A percentile compares a stretch with the other conserved stretches of the same genome.
phyloP scores from a whole-genome alignment of 352 stramenopile genomes.

The Globisporangium splendens region DNA sequence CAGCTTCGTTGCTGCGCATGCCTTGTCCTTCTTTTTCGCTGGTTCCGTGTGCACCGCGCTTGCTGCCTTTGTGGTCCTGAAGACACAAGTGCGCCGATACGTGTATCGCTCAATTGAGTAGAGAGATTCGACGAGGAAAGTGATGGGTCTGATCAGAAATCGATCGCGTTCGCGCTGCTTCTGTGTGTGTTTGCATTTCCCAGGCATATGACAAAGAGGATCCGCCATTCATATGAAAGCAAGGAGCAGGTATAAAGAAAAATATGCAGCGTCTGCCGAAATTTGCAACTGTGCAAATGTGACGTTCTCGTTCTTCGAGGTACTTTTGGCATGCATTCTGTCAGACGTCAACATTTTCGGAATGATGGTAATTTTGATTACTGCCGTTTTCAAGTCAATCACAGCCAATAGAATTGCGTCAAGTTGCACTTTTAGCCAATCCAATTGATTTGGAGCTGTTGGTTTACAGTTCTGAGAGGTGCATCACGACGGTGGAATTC shows the following conservation, averaged over 20 bases:
- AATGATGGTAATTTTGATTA: constrained; percentile 1
- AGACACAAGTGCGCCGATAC: constrained; percentile 41
- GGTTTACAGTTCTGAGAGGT: neutral
- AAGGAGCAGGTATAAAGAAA: no score
- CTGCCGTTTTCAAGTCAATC: neutral
- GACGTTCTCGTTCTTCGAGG: neutral
- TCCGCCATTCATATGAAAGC: no score
- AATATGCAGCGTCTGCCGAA: neutral
- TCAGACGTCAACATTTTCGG: neutral
- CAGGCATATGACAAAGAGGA: neutral
- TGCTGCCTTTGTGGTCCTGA: constrained; percentile 38
- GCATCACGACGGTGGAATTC: neutral
- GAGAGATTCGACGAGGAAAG: neutral
- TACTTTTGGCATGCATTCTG: neutral
- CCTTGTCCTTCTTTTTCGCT: constrained; percentile 53
- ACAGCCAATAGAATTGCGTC: no score
- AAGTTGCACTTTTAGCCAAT: no score
- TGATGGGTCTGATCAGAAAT: neutral
- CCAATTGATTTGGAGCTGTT: no score
- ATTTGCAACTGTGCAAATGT: no score
- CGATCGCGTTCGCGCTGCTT: no score
- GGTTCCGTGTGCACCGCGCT: constrained; percentile 52
- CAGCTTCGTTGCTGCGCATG: constrained; percentile 26
- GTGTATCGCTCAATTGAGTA: constrained; percentile 61
- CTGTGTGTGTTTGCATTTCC: no score